A percentile compares a stretch with the other conserved stretches of the same genome.
phyloP scores from a whole-genome alignment of 192 early-diverging fungal genomes.

The Nowakowskiella sp. region DNA sequence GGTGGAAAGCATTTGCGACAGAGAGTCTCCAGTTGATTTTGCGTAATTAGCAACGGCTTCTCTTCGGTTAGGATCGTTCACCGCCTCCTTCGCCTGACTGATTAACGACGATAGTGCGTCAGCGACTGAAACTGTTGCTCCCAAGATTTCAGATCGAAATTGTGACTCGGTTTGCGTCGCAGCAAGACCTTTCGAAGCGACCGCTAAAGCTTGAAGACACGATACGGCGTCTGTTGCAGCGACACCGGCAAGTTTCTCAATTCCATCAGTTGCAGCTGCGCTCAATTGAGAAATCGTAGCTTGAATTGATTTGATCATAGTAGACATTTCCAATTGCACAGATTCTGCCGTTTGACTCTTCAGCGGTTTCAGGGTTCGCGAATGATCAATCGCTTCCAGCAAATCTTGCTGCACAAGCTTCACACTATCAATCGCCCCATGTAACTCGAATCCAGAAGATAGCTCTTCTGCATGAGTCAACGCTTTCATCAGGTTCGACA shows the following conservation, averaged over 20 bases:
- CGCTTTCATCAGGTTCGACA: conserved; percentile 26
- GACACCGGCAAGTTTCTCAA: conserved; percentile 22
- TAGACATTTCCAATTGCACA: conserved; percentile 26
- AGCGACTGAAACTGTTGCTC: conserved; percentile 26
- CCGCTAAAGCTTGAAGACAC: conserved; percentile 27
- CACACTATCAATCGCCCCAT: conserved; percentile 32
- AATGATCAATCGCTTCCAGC: conserved; percentile 4
- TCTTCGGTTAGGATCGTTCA: conserved; percentile 14
- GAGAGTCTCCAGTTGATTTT: conserved; percentile 9
- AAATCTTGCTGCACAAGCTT: conserved; percentile 32
- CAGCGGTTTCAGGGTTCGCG: conserved; percentile 3
- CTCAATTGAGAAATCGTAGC: conserved; percentile 22
- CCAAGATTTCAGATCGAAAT: conserved; percentile 19
- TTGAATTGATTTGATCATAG: conserved; percentile 17
- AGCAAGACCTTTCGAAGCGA: conserved; percentile 15
- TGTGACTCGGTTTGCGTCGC: conserved; percentile 16
- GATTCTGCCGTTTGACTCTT: conserved; percentile 10
- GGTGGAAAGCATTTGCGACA: conserved; percentile 12
- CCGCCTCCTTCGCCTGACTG: conserved; percentile 21
- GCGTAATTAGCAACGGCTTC: background rate
- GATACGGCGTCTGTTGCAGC: conserved; percentile 36
- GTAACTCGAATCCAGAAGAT: conserved; percentile 30
- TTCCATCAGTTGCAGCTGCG: conserved; percentile 16
- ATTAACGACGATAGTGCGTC: conserved; percentile 23
- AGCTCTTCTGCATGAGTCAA: conserved; percentile 32